phyloP scores from a whole-genome alignment of 2,329 filamentous ascomycete species.

The Colletotrichum orchidophilum region DNA sequence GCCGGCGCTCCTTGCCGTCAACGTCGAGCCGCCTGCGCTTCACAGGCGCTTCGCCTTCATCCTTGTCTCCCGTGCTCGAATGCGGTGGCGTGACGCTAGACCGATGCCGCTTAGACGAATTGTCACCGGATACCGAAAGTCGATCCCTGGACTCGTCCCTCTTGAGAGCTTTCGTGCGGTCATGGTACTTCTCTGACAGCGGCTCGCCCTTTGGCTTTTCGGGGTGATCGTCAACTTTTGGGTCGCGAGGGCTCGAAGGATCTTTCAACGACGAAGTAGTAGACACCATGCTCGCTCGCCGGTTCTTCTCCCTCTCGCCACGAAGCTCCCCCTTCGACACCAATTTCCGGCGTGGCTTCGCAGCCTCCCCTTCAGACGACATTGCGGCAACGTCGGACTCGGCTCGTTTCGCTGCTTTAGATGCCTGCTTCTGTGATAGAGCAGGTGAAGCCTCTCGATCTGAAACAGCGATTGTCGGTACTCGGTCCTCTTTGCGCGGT shows the following conservation, averaged over 20 bases:
- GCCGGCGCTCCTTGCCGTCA: conserved; percentile 60
- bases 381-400: conserved; percentile 63
- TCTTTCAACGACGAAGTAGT: conserved; percentile 64
- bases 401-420: conserved; percentile 58
- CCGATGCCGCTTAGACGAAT: conserved; percentile 65
- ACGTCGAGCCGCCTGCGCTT: conserved; percentile 68
- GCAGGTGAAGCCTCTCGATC: conserved; percentile 64
- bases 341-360: conserved; percentile 70
- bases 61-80: conserved; percentile 62
- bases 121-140: conserved; percentile 59
- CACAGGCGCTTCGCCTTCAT: conserved; percentile 58
- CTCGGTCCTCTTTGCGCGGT: conserved; percentile 64
- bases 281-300: conserved; percentile 67
- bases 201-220: conserved; percentile 58
- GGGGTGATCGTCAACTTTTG: conserved; percentile 55
- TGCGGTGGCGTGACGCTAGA: conserved; percentile 67
- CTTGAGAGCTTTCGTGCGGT: conserved; percentile 69
- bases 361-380: conserved; percentile 66
- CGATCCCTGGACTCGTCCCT: conserved; percentile 69
- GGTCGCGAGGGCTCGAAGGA: conserved; percentile 61
- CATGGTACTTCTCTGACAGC: conserved; percentile 64
- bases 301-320: conserved; percentile 66
- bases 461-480: conserved; percentile 56
- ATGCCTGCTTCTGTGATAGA: conserved; percentile 54
- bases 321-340: conserved; percentile 71